Evolutionary conservation across 306 rosid species (phyloP).

Genomic region (Lotus japonicus): DNA sequence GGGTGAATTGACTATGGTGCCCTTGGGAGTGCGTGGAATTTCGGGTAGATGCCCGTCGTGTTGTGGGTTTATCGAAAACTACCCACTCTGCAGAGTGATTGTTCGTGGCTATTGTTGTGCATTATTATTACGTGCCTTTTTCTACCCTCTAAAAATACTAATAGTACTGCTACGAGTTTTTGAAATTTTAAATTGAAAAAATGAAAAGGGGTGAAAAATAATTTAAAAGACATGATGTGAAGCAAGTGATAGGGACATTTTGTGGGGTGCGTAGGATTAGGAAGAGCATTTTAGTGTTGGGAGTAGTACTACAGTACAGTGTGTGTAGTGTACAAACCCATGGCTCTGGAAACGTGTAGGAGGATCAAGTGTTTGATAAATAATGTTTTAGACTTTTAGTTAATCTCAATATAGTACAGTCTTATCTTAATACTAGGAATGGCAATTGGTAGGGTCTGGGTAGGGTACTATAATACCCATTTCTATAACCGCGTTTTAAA

Average conservation of each 20-base stretch:
- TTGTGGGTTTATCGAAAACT: conserved; percentile 19
- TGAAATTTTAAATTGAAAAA: not conserved
- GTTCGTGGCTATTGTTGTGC: not conserved
- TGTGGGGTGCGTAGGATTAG: not conserved
- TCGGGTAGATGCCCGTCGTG: conserved; percentile 34
- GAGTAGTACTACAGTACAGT: not conserved
- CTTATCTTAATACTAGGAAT: too few species aligned
- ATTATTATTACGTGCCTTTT: not conserved
- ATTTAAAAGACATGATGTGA: conserved; percentile 2
- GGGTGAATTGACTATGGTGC: not conserved
- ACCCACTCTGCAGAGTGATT: conserved; percentile 11
- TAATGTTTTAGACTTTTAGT: too few species aligned
- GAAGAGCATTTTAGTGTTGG: not conserved
- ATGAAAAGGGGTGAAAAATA: not conserved
- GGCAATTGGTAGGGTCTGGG: too few species aligned
- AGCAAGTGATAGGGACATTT: not conserved
- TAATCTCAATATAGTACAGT: too few species aligned
- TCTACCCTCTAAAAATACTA: not conserved
- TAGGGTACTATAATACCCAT: too few species aligned
- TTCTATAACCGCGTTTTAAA: too few species aligned
- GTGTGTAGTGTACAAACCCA: not conserved
- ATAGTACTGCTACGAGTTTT: too few species aligned
- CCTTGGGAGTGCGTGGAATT: conserved; percentile 27
- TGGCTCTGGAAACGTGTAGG: not conserved
- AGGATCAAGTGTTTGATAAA: not conserved